Conservation (phyloP, 2,329 filamentous ascomycete genomes). For the Cordyceps cicadae region DNA sequence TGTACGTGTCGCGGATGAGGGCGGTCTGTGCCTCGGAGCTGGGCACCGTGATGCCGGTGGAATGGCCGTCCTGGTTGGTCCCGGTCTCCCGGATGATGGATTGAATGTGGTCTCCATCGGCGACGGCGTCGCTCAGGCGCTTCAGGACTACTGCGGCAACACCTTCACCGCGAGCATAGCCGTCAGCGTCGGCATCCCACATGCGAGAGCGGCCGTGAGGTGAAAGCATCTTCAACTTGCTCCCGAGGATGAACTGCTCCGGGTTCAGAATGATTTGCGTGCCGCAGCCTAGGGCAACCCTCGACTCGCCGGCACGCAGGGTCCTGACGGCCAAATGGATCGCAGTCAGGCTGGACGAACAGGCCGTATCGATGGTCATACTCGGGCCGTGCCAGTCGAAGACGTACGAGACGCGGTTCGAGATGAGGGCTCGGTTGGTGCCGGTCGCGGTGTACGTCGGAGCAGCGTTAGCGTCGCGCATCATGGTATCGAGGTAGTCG, state of each 20-base stretch:
- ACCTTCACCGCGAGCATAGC: slow-evolving; percentile 46
- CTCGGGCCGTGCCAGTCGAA: slow-evolving; percentile 26
- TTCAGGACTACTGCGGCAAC: slow-evolving; percentile 40
- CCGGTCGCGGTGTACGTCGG: slow-evolving; percentile 15
- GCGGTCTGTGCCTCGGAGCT: slow-evolving; percentile 32
- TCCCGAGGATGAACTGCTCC: neutral
- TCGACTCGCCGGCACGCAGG: slow-evolving; percentile 15
- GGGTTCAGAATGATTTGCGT: slow-evolving; percentile 16
- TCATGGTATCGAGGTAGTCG: neutral
- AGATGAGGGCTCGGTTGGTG: slow-evolving; percentile 20
- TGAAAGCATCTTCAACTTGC: slow-evolving; percentile 38
- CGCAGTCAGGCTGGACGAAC: slow-evolving; percentile 28
- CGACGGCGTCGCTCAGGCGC: slow-evolving; percentile 32
- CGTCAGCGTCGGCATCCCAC: slow-evolving; percentile 37
- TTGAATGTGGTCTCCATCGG: slow-evolving; percentile 43
- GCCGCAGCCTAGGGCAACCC: slow-evolving; percentile 32
- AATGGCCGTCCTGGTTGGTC: slow-evolving; percentile 44
- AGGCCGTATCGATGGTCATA: slow-evolving; percentile 31
- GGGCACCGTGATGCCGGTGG: slow-evolving; percentile 47
- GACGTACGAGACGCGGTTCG: slow-evolving; percentile 34
- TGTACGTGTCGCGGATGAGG: slow-evolving; percentile 31
- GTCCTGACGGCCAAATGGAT: slow-evolving; percentile 21
- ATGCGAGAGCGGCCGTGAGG: slow-evolving; percentile 25
- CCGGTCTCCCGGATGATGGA: slow-evolving; percentile 39
- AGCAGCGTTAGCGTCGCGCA: neutral